Evolutionary conservation across 2,329 filamentous ascomycete genomes (phyloP), one percentile per base, ranked within the genome.

Genomic region (Grosmannia huntii): DNA sequence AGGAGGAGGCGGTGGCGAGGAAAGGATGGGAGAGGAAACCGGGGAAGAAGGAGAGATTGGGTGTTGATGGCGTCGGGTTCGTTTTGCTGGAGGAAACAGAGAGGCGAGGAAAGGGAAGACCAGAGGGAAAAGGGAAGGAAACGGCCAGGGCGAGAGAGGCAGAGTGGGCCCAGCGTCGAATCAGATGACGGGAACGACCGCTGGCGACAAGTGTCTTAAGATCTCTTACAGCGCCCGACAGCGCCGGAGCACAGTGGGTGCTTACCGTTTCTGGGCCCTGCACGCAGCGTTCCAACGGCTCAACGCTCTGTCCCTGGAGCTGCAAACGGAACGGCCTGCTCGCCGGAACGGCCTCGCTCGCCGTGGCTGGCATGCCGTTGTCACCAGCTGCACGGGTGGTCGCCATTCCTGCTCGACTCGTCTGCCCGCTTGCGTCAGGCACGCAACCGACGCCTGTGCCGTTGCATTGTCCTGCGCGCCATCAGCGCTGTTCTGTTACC

Each of bases 161-260:
- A 31, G 51, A 53, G 41, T 49, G 36, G 38, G 41, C 41, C 56
- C 53, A n/a, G n/a, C 36, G 50, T 49, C 58, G 58, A 59, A 59
- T 59, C 58, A 59, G 50, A 57, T 54, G 54, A 53, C 58, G 41
- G 50, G 28, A 38, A 51, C 52, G 57, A 55, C 44, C 57, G 57
- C 57, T 54, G 56, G 54, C 57, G 55, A 46, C 48, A 51, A 57
- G 44, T 58, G n/a, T n/a, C n/a, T n/a, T n/a, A n/a, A n/a, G n/a
- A n/a, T n/a, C n/a, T n/a, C n/a, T n/a, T n/a, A 46, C 48, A 53
- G 55, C 55, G 23, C n/a, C 19, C 4, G 21, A 19, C 23, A 21
- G 21, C n/a, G 4, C n/a, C 14, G n/a, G 33, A 23, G n/a, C 14
- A 23, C 19, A 53, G 10, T 11, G 25, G 14, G 6, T 53, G 51